Percentiles rank a stretch among this genome's conserved stretches.
Conservation (phyloP, 768 basidiomycete genomes). For the Tricholomella constricta region DNA sequence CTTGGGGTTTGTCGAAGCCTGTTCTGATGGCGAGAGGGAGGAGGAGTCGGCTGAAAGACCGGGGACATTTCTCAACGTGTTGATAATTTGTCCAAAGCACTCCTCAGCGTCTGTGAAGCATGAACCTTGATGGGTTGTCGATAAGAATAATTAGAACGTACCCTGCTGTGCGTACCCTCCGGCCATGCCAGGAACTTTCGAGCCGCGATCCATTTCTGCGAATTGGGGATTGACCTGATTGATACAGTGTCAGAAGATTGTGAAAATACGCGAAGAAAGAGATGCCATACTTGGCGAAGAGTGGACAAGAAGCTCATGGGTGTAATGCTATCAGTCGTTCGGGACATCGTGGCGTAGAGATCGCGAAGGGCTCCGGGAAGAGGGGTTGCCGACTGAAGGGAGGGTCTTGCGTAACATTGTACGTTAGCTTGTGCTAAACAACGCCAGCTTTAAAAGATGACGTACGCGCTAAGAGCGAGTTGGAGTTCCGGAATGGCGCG, state of each 20-base stretch:
- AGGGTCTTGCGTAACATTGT: constrained; percentile 25
- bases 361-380: constrained; percentile 60
- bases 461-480: constrained; percentile 62
- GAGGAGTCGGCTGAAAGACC: constrained; percentile 30
- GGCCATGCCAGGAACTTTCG: constrained; percentile 34
- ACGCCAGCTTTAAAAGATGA: constrained; percentile 1
- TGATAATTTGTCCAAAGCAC: constrained; percentile 78
- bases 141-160: constrained; percentile 14
- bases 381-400: constrained; percentile 41
- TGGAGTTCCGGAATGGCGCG: constrained; percentile 91
- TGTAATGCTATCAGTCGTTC: constrained; percentile 73
- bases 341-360: constrained; percentile 71
- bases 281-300: constrained; percentile 55
- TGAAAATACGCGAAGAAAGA: background rate
- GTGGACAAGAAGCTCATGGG: constrained; percentile 69
- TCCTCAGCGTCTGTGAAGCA: constrained; percentile 83
- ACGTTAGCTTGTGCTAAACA: background rate
- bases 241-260: background rate
- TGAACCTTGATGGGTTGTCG: background rate
- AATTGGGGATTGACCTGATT: constrained; percentile 85
- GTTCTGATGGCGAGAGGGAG: constrained; percentile 18
- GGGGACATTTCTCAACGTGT: constrained; percentile 73
- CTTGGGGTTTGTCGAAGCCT: constrained; percentile 35
- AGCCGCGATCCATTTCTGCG: constrained; percentile 62
- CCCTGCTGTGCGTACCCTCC: constrained; percentile 81